These are phyloP conservation scores for Cladobotryum protrusum DNA, from an alignment of 2,329 filamentous ascomycete species.

Conservation along the genomic window DNA sequence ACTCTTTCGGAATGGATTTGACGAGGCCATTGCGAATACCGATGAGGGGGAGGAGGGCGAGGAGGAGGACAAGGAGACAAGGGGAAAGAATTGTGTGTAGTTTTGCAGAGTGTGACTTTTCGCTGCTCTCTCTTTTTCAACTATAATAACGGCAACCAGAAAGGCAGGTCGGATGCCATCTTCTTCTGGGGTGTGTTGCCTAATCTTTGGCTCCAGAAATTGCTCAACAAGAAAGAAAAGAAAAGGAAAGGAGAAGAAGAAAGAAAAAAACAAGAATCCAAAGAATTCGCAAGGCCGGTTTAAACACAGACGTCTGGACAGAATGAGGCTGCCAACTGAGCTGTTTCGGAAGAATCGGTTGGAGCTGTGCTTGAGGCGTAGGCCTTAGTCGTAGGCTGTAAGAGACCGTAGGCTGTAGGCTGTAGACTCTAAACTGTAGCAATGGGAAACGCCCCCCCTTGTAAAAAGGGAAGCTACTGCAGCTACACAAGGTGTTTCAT, in stretches of 20 bases:
- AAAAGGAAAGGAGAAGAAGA: too few species aligned
- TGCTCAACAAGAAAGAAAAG: not conserved
- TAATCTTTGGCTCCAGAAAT: too few species aligned
- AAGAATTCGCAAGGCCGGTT: not conserved
- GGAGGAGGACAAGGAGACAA: not conserved
- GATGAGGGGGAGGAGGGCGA: not conserved
- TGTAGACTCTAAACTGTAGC: too few species aligned
- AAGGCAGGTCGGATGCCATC: slow-evolving; percentile 7
- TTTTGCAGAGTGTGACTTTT: not conserved
- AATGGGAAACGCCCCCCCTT: too few species aligned
- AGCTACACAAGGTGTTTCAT: too few species aligned
- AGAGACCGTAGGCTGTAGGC: not conserved
- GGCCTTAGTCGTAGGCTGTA: not conserved
- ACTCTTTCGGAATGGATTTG: slow-evolving; percentile 21
- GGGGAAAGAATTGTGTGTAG: too few species aligned
- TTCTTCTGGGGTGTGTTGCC: slow-evolving; percentile 1
- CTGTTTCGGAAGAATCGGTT: slow-evolving; percentile 12
- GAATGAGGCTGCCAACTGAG: slow-evolving; percentile 4
- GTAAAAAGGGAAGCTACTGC: too few species aligned
- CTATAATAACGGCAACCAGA: slow-evolving; percentile 9
- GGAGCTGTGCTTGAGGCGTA: slow-evolving; percentile 1
- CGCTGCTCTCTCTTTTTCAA: not conserved
- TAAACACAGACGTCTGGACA: not conserved
- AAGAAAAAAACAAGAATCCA: not conserved
- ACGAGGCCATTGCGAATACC: slow-evolving; percentile 14